Evolutionary conservation across 306 rosid genomes (phyloP), one percentile per base, ranked within the genome.

Genomic region (Abrus precatorius): DNA sequence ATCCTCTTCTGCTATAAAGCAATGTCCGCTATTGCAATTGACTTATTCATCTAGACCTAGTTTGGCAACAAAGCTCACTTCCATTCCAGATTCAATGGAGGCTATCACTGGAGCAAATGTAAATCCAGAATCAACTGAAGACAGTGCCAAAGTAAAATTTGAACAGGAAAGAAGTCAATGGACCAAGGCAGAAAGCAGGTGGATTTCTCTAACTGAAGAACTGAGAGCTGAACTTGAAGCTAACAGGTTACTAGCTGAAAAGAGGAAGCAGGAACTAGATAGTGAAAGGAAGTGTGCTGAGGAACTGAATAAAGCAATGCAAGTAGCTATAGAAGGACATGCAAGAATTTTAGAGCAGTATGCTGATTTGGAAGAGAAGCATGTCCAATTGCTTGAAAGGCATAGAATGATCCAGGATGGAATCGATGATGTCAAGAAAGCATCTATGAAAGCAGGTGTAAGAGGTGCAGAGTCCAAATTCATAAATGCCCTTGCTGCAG

Each of bases 341-440:
- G 92, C 94, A 14, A 90, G 97, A 5, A 84, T 90, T 86, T 70
- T 92, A 79, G 98, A 94, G 67, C 93, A 87, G 61, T 94, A 89
- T 80, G 97, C 96, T 13, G 98, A 94, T 85, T 88, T 94, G 85
- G 96, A 94, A 89, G 98, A 94, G 90, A 86, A 91, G 60, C 96
- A 92, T 72, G 85, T 94, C 81, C 90, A 92, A 14, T 74, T 94
- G 75, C 98, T 94, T 76, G 89, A 85, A 75, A 89, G 96, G 88
- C 91, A 94, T 70, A 88, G 97, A 83, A 88, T 52, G 85, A 92
- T 94, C 41, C 90, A 76, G 75, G 96, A 91, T 83, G 98, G 92
- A 80, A 88, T 87, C 62, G 97, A 84, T 61, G 93, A 92, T 83
- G 91, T 91, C 61, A 92, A 88, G 84, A 88, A 87, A 84, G 93